Percentiles rank a stretch among this genome's conserved stretches.
phyloP scores from a whole-genome alignment of 2,329 filamentous ascomycete genomes.

The Teratosphaeria epicoccoides region DNA sequence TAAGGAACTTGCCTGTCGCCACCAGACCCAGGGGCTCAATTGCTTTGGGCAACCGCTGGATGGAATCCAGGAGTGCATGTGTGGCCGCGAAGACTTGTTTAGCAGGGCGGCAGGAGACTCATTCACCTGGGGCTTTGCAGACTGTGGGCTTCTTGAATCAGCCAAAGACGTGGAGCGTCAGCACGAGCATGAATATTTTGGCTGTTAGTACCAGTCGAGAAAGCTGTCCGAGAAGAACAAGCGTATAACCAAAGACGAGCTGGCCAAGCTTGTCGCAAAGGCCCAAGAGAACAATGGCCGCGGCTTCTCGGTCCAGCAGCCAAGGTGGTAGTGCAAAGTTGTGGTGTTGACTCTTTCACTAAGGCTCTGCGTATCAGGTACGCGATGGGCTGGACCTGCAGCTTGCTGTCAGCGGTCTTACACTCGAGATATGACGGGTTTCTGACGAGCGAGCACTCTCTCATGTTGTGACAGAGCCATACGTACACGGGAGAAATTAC shows the following conservation, averaged over 20 bases:
- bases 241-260: background rate
- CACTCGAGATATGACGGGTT: too few relatives aligned
- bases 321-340: background rate
- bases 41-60: background rate
- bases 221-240: background rate
- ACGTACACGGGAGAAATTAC: too few relatives aligned
- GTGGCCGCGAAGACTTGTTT: too few relatives aligned
- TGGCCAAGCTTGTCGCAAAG: background rate
- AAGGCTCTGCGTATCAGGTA: too few relatives aligned
- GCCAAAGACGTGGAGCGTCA: background rate
- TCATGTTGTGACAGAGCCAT: too few relatives aligned
- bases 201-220: background rate
- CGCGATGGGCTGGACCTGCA: too few relatives aligned
- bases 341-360: background rate
- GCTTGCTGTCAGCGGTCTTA: too few relatives aligned
- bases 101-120: too few relatives aligned
- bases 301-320: background rate
- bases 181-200: background rate
- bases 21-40: background rate
- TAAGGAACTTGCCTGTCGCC: background rate
- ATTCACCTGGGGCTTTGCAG: background rate
- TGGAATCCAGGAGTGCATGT: slow-evolving; percentile 4
- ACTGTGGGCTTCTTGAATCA: background rate
- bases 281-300: background rate
- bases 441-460: too few relatives aligned